Base-by-base conservation (phyloP, 441 rosid genomes). In the Euphorbia schlechtendalii region DNA sequence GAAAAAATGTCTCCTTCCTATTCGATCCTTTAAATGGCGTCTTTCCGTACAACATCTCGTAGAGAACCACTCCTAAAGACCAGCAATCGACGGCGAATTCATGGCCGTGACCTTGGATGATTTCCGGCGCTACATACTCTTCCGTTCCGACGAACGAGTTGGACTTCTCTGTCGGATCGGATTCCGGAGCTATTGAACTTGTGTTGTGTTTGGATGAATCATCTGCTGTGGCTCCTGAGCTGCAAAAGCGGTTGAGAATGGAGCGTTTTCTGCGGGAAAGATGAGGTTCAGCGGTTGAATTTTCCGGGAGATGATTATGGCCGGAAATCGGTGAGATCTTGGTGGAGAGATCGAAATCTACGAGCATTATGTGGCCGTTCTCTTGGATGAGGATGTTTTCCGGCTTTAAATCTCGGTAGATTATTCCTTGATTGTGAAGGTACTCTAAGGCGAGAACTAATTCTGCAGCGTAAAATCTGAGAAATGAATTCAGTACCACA, bases 111-210 rank as follows among this genome's bases (percentile, higher is more conserved):
- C 88, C 97, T 38, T 67, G 69, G 54, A 90, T 80, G 63, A 90
- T 68, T 72, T 90, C 97, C 63, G 95, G 97, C 27, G 97, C 84
- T 24, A 90, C 92, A 80, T 90, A 90, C 73, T 87, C 95, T 65
- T 90, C 97, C 20, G 97, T 90, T 51, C 95, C 97, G 4, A 90
- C 95, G 74, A 90, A 90, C 14, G 97, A 90, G 74, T 90, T 90
- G 2, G 90, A 86, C 65, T 82, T 87, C 59, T 68, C 81, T 1
- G 59, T 58, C 2, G 84, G 32, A n/a, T 67, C 71, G 14, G 78
- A 27, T 15, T 52, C 70, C 22, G 69, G 25, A 22, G 41, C 41
- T 38, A 38, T 8, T 38, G 11, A n/a, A n/a, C n/a, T n/a, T n/a
- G n/a, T n/a, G n/a, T n/a, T n/a, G n/a, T n/a, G n/a, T n/a, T n/a